Conservation (phyloP, 768 basidiomycete genomes). For the Lyophyllum shimeji region DNA sequence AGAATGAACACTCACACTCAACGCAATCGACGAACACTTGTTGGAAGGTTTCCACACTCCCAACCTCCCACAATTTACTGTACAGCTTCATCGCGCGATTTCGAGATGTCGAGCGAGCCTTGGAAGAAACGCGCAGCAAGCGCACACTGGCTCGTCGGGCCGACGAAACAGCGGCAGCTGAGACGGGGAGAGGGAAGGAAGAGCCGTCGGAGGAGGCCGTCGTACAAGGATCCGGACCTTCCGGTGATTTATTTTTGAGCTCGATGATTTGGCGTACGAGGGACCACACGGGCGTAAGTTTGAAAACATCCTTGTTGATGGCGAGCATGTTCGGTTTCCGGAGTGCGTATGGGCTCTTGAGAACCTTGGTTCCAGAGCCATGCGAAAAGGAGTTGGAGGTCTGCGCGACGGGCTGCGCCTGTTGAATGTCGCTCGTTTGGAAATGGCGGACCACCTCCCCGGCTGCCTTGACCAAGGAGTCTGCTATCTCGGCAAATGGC, state of each 20-base stretch:
- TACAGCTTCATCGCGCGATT: constrained; percentile 14
- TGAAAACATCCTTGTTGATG: background rate
- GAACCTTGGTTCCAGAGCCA: background rate
- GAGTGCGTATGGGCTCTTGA: background rate
- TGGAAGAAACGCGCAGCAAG: background rate
- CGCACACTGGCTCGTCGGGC: background rate
- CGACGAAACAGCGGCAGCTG: background rate
- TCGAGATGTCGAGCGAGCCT: background rate
- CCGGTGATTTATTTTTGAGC: background rate
- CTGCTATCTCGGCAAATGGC: background rate
- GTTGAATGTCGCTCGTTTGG: background rate
- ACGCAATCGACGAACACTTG: constrained; percentile 27
- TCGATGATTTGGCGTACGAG: background rate
- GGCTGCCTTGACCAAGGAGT: background rate
- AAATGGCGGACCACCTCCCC: background rate
- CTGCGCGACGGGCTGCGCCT: background rate
- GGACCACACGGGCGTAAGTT: background rate
- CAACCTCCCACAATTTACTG: constrained; percentile 21
- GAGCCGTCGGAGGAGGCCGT: background rate
- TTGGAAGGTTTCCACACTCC: constrained; percentile 23
- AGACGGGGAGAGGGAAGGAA: background rate
- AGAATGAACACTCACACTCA: constrained; percentile 26
- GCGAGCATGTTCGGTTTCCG: background rate
- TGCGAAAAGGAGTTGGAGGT: background rate
- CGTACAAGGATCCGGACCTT: background rate